phyloP scores from a whole-genome alignment of 2,329 filamentous ascomycete species.

The Leptodontidium sp. region DNA sequence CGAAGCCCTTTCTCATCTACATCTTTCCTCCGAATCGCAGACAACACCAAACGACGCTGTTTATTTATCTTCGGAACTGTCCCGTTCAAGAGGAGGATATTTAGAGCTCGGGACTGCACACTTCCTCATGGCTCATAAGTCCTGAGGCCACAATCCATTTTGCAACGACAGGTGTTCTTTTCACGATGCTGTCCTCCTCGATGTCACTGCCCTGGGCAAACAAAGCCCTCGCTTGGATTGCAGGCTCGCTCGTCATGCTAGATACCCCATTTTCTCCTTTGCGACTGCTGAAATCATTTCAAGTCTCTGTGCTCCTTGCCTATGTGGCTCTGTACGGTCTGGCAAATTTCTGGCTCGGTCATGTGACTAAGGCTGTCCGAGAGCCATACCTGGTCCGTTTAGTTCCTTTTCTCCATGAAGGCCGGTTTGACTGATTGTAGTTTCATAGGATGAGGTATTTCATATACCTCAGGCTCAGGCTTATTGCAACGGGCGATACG shows the following conservation, averaged over 20 bases:
- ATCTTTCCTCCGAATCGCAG: not conserved
- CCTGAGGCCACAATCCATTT: not conserved
- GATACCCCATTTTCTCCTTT: constrained; percentile 23
- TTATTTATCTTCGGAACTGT: not conserved
- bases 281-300: constrained; percentile 14
- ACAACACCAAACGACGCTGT: not conserved
- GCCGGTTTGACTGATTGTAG: not conserved
- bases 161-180: constrained; percentile 17
- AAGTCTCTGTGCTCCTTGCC: constrained; percentile 1
- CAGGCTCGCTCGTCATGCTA: constrained; percentile 11
- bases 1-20: not conserved
- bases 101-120: too few relatives aligned
- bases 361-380: constrained; percentile 42
- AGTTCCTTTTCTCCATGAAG: not conserved
- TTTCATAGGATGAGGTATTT: constrained; percentile 78
- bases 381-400: constrained; percentile 42
- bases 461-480: constrained; percentile 91
- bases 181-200: constrained; percentile 10
- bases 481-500: constrained; percentile 80
- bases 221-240: constrained; percentile 8
- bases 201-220: constrained; percentile 17
- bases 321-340: constrained; percentile 17
- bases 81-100: too few relatives aligned
- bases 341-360: constrained; percentile 38
- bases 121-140: not conserved